Evolutionary conservation across 306 rosid genomes (phyloP), one percentile per base, ranked within the genome.

Genomic region (Carpinus viminea): DNA sequence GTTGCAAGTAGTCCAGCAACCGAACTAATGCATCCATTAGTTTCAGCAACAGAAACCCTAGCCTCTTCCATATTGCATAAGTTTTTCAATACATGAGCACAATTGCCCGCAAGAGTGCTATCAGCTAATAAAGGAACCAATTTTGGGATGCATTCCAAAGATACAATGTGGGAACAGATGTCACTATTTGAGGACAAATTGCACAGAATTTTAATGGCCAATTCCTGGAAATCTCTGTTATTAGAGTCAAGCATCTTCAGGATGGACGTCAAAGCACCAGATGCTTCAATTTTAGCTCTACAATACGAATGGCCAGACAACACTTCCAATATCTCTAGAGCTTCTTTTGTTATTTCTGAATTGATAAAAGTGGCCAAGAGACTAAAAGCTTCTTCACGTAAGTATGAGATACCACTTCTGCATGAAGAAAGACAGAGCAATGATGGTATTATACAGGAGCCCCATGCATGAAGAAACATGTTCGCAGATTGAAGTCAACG

Each of bases 1-100:
- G 36, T 68, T 4, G 83, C 93, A 13, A 96, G 97, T 61, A 86
- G 75, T 82, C 87, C 87, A 68, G 84, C 87, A 79, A 93, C 76
- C 50, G 77, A 76, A 83, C 88, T 72, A 73, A 96, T 79, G 90
- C 97, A 96, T 57, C 96, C 99, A 36, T 83, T 82, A 50, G 98
- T 91, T 86, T 88, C 92, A 21, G 83, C 87, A 81, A 91, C 83
- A 11, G 88, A 83, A 71, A 74, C 72, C 81, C 86, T 80, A 36
- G 89, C 98, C 77, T 85, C 91, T 59, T 83, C 89, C 1, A 79
- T 68, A 47, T 79, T 73, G 76, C 92, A 85, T n/a, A 93, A 82
- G 75, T 91, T 96, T 72, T 86, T 87, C 90, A 93, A 77, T 47
- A 93, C 76, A 21, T 68, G 70, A 12, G 90, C 54, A 79, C 94